Evolutionary conservation across 2,329 filamentous ascomycete species (phyloP).

Genomic region (Diaporthe capsici): DNA sequence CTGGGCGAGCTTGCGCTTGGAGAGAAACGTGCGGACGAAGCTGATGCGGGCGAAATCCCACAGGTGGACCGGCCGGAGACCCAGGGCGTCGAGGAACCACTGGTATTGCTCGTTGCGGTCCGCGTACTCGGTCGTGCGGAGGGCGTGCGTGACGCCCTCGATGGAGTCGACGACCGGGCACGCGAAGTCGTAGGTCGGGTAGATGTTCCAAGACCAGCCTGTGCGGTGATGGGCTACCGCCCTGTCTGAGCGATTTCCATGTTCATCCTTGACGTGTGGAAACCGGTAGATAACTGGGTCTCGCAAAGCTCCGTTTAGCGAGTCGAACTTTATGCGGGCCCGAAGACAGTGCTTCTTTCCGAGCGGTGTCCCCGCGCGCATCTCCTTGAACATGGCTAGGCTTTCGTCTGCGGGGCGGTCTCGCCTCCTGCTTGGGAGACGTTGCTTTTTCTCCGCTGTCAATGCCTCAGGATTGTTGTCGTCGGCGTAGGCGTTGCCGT

Average conservation of each 20-base stretch:
- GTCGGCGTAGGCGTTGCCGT: slow-evolving; percentile 92
- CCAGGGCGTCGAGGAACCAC: slow-evolving; percentile 84
- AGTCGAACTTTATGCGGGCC: slow-evolving; percentile 91
- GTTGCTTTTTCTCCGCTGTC: slow-evolving; percentile 86
- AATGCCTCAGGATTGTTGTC: slow-evolving; percentile 93
- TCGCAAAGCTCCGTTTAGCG: slow-evolving; percentile 94
- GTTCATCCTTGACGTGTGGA: slow-evolving; percentile 44
- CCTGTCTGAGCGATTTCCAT: slow-evolving; percentile 63
- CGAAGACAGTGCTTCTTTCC: slow-evolving; percentile 91
- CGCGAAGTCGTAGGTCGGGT: slow-evolving; percentile 89
- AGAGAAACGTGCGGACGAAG: slow-evolving; percentile 85
- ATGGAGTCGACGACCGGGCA: slow-evolving; percentile 85
- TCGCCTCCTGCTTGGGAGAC: slow-evolving; percentile 84
- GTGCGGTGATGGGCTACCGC: slow-evolving; percentile 80
- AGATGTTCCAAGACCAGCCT: slow-evolving; percentile 84
- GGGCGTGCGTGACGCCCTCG: slow-evolving; percentile 86
- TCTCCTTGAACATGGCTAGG: slow-evolving; percentile 88
- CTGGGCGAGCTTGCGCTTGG: slow-evolving; percentile 88
- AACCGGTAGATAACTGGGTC: slow-evolving; percentile 98
- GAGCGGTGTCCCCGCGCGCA: slow-evolving; percentile 87
- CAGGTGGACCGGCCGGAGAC: slow-evolving; percentile 82
- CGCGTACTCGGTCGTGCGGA: slow-evolving; percentile 88
- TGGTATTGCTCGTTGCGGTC: slow-evolving; percentile 89
- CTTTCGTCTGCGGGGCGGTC: slow-evolving; percentile 87
- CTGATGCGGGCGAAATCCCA: slow-evolving; percentile 90